Evolutionary conservation across 768 basidiomycete genomes (phyloP).

Genomic region (Phanerochaete sordida): DNA sequence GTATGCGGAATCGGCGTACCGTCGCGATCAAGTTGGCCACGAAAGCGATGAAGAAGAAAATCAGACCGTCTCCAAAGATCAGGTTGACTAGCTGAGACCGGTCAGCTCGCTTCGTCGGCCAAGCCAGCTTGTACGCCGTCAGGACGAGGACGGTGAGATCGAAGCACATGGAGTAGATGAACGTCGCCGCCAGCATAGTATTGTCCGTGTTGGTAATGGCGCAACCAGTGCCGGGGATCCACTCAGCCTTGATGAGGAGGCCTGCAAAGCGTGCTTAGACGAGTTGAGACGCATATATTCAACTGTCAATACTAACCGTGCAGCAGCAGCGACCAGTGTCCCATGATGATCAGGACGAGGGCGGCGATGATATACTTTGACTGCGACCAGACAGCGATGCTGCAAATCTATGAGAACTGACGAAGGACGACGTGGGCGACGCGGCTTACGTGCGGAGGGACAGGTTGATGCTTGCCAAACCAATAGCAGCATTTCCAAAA

Average conservation of each 20-base stretch:
- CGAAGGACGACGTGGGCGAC: not conserved
- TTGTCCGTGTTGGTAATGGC: conserved; percentile 57
- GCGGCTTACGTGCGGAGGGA: conserved; percentile 59
- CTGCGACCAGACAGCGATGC: conserved; percentile 71
- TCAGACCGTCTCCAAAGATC: conserved; percentile 69
- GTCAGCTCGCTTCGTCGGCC: conserved; percentile 34
- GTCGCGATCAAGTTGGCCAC: conserved; percentile 61
- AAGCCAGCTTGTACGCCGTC: conserved; percentile 58
- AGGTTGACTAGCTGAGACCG: conserved; percentile 57
- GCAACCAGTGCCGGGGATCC: conserved; percentile 46
- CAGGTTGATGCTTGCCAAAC: conserved; percentile 69
- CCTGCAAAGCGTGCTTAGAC: conserved; percentile 47
- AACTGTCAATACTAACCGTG: conserved; percentile 42
- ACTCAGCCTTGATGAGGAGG: conserved; percentile 55
- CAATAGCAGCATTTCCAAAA: conserved; percentile 63
- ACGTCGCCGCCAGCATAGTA: conserved; percentile 57
- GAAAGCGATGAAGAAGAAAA: conserved; percentile 75
- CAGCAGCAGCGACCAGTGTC: conserved; percentile 68
- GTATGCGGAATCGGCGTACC: conserved; percentile 15
- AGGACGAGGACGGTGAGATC: conserved; percentile 61
- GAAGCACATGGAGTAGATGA: conserved; percentile 74
- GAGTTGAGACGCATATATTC: not conserved
- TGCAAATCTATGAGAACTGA: too few relatives aligned
- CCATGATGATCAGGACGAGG: conserved; percentile 55
- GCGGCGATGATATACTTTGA: conserved; percentile 48